Evolutionary conservation across 148 eudicot genomes (phyloP), one percentile per base, ranked within the genome.

Genomic region (Diospyros lotus): DNA sequence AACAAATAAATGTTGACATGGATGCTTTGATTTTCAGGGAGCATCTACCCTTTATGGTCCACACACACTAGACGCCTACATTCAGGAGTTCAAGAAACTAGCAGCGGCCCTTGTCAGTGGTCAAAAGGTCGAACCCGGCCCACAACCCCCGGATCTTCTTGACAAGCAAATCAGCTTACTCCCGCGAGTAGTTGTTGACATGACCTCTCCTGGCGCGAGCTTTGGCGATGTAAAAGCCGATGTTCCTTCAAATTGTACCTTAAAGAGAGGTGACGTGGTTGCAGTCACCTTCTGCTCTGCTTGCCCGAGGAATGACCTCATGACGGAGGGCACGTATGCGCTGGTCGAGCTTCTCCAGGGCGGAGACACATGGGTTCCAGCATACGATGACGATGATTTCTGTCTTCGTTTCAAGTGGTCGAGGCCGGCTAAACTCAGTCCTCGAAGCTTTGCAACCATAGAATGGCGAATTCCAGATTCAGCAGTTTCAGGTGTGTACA

Each of bases 41-140:
- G 98, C 96, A 15, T 95, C 98, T 4, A 95, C 98, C 6, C 82
- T 95, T 28, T 95, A 84, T 59, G 98, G 98, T 70, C 98, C 94
- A 9, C 91, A 95, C 83, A 92, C 98, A 14, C 97, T 90, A 8
- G 74, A 82, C 46, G 97, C 84, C 71, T 95, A 87, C 92, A 92
- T 95, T 73, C 98, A 95, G 72, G 97, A 92, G 77, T 95, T 95
- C 89, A 84, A 72, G 69, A 95, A 89, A 74, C 93, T 95, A 5
- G 88, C 96, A 11, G 64, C 82, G 59, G 91, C 97, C 69, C 90
- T 95, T 41, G 44, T 87, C 72, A 86, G 46, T 9, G 82, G 83
- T 51, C 78, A 80, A 80, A 63, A 80, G 11, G 86, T 89, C 2
- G 80, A 86, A 66, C 68, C 88, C 0, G 97, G 98, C 48, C 98